Evolutionary conservation across 257 asterid genomes (phyloP).

Genomic region (Craterostigma plantagineum): DNA sequence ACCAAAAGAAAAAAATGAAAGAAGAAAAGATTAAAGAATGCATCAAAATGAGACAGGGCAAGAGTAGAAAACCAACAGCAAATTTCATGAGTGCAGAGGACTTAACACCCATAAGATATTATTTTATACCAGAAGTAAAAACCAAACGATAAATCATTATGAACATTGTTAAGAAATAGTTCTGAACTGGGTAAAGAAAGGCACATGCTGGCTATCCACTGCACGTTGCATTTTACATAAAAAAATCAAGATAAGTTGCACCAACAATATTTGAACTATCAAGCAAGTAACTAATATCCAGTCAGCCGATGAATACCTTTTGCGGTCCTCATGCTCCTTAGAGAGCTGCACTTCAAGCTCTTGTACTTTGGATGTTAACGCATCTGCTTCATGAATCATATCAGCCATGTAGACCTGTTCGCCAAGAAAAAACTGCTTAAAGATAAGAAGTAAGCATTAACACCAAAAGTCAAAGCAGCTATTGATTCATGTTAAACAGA

Average conservation of each 20-base stretch:
- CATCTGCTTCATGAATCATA: slow-evolving; percentile 34
- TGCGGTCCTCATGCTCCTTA: slow-evolving; percentile 60
- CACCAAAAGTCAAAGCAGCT: too few relatives aligned
- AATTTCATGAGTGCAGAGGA: neutral
- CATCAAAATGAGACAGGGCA: slow-evolving; percentile 6
- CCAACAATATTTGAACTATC: neutral
- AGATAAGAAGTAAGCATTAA: too few relatives aligned
- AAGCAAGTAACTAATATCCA: neutral
- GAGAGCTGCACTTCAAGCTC: slow-evolving; percentile 61
- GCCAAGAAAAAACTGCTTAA: slow-evolving; percentile 4
- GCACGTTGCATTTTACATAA: too few relatives aligned
- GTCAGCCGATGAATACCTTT: slow-evolving; percentile 23
- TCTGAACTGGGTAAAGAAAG: too few relatives aligned
- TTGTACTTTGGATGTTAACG: slow-evolving; percentile 26
- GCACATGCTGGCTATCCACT: too few relatives aligned
- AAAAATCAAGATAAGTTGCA: too few relatives aligned
- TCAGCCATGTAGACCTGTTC: slow-evolving; percentile 54
- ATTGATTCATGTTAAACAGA: too few relatives aligned
- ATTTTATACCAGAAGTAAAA: too few relatives aligned
- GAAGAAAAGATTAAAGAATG: too few relatives aligned
- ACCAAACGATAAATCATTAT: too few relatives aligned
- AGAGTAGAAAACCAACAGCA: slow-evolving; percentile 4
- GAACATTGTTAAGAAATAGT: too few relatives aligned
- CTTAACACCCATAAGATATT: too few relatives aligned
- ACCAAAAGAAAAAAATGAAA: neutral